A percentile compares a stretch with the other conserved stretches of the same genome.
These are phyloP conservation scores for Drosera capensis DNA, from an alignment of 148 eudicot genomes.

Conservation along the genomic window DNA sequence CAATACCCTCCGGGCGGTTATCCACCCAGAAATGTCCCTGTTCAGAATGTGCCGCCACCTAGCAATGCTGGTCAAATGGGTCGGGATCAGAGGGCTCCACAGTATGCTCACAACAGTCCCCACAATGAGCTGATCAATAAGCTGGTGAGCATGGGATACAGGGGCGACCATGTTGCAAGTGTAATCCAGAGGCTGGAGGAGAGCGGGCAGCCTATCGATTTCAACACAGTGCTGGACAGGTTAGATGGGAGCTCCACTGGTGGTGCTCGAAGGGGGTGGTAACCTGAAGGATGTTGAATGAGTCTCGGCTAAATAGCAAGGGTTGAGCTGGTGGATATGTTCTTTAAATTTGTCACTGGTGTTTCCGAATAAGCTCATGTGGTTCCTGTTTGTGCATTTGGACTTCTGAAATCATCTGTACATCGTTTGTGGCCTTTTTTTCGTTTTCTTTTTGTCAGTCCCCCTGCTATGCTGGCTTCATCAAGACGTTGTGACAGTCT, in stretches of 20 bases:
- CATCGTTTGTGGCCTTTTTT: no score
- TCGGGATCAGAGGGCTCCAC: conserved; percentile 33
- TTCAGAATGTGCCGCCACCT: conserved; percentile 33
- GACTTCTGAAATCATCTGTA: no score
- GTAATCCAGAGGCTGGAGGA: conserved; percentile 96
- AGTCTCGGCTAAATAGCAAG: no score
- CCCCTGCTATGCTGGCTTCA: no score
- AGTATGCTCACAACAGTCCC: conserved; percentile 56
- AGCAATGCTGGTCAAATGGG: conserved; percentile 24
- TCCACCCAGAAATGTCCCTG: conserved; percentile 29
- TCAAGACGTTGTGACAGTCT: no score
- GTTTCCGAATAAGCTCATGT: no score
- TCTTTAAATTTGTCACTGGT: no score
- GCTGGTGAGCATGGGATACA: conserved; percentile 85
- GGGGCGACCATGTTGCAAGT: conserved; percentile 67
- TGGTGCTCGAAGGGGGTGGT: conserved; percentile 75
- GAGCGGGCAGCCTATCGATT: conserved; percentile 74
- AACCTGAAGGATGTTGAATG: no score
- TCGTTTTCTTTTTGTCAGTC: no score
- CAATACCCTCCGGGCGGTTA: conserved; percentile 49
- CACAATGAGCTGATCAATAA: conserved; percentile 79
- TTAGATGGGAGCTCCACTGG: conserved; percentile 78
- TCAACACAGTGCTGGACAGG: conserved; percentile 74
- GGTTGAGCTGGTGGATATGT: no score
- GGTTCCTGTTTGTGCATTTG: no score